Percentiles rank a stretch among this genome's conserved stretches.
Evolutionary conservation across 2,329 filamentous ascomycete genomes (phyloP).

Genomic region (Neoscytalidium dimidiatum): DNA sequence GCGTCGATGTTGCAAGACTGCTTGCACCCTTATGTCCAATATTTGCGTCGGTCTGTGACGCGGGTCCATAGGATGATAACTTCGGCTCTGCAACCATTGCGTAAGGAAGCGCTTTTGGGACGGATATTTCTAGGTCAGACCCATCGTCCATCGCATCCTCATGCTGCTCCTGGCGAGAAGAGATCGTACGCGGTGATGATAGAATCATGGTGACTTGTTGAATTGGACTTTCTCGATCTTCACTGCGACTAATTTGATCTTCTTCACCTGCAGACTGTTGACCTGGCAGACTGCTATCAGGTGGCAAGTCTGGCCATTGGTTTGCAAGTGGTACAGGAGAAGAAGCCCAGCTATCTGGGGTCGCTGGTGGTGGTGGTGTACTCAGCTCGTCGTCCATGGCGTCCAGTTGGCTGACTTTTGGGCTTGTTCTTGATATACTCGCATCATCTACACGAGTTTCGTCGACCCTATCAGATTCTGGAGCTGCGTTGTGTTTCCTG

Average conservation of each 20-base stretch:
- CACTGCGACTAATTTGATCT: no score
- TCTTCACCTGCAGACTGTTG: neutral
- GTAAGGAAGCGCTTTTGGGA: neutral
- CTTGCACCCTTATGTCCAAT: neutral
- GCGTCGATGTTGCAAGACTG: neutral
- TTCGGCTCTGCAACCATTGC: neutral
- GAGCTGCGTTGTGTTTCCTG: neutral
- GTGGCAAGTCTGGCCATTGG: neutral
- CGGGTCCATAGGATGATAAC: neutral
- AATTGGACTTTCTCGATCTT: neutral
- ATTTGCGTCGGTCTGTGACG: neutral
- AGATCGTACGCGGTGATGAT: neutral
- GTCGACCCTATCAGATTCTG: neutral
- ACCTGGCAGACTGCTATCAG: neutral
- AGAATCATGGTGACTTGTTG: neutral
- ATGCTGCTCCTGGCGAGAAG: neutral
- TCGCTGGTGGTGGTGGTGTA: neutral
- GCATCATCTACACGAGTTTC: neutral
- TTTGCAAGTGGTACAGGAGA: neutral
- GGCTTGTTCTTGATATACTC: no score
- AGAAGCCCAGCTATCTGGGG: neutral
- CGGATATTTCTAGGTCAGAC: neutral
- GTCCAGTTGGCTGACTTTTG: neutral
- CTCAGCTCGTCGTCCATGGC: neutral
- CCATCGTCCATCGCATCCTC: neutral